These are phyloP conservation scores for Mallotus japonicus DNA, from an alignment of 441 rosid genomes.

Conservation along the genomic window DNA sequence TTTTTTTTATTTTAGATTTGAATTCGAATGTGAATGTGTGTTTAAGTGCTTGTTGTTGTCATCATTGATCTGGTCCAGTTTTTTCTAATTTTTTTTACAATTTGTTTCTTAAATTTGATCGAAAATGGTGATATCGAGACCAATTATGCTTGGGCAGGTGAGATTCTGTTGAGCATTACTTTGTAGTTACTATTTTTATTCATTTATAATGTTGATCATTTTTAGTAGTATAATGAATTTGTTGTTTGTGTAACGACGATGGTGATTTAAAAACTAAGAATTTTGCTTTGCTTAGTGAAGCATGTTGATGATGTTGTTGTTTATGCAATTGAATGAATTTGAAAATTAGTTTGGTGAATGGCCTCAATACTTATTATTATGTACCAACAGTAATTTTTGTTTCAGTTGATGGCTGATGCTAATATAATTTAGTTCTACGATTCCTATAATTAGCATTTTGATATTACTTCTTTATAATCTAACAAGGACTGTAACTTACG, in stretches of 20 bases:
- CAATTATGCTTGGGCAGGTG: conserved; percentile 92
- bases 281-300: background rate
- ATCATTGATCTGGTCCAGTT: conserved; percentile 14
- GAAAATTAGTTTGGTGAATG: no score
- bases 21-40: background rate
- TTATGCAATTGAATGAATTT: no score
- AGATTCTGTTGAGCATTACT: conserved; percentile 6
- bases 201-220: background rate
- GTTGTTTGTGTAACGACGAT: background rate
- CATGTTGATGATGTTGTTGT: background rate
- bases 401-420: no score
- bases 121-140: conserved; percentile 55
- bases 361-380: no score
- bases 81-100: background rate
- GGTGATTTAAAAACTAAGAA: background rate
- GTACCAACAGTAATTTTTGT: no score
- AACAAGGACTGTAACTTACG: no score
- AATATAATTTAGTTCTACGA: no score
- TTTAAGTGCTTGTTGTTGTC: background rate
- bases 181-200: background rate
- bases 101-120: conserved; percentile 28
- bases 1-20: conserved; percentile 8
- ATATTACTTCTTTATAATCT: no score
- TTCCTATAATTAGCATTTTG: no score
- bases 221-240: background rate